Evolutionary conservation across 768 basidiomycete genomes (phyloP), one percentile per base, ranked within the genome.

Genomic region (Tricholoma sp.): DNA sequence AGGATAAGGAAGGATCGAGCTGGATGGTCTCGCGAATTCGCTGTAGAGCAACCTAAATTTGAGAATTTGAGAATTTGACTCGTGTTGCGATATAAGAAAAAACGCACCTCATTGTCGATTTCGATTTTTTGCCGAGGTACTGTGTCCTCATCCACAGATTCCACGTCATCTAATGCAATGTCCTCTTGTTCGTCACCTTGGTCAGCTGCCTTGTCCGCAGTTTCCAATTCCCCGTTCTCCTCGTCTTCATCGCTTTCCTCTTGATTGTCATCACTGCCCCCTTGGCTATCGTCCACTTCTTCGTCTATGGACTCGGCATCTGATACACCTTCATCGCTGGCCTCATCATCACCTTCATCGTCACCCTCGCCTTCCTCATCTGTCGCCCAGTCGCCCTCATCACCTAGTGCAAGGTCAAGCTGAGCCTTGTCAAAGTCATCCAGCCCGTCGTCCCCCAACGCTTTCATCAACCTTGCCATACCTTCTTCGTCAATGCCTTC

Each of bases 81-180:
- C 29, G 44, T 5, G 2, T 42, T 33, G 48, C 33, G 18, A 20
- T 4, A 4, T 24, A 53, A 49, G 32, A 1, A 31, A 55, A 48
- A 31, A 74, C 83, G 47, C 51, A 89, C 93, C 63, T 80, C 81
- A 71, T 95, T 90, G 76, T 95, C 84, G 53, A 91, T 83, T 61
- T 86, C 85, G 47, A 92, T 71, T 75, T 94, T 95, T 76, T 88
- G 87, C 57, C 76, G 77, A n/a, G 88, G 91, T 29, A 94, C 79
- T 1, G 76, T 81, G 65, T 96, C 94, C 55, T 91, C 88, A 59
- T 94, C 90, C 12, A 92, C 76, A 15, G 78, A 80, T 15, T 86
- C 85, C 6, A 83, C 72, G 39, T 91, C 88, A 61, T 93, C 91
- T 9, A 93, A 71, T 1, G 81, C 77, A 31, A 91, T 66, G 10